Percentiles rank a stretch among this genome's conserved stretches.
These are phyloP conservation scores for Phytophthora syringae DNA, from an alignment of 352 stramenopile species.

Conservation along the genomic window DNA sequence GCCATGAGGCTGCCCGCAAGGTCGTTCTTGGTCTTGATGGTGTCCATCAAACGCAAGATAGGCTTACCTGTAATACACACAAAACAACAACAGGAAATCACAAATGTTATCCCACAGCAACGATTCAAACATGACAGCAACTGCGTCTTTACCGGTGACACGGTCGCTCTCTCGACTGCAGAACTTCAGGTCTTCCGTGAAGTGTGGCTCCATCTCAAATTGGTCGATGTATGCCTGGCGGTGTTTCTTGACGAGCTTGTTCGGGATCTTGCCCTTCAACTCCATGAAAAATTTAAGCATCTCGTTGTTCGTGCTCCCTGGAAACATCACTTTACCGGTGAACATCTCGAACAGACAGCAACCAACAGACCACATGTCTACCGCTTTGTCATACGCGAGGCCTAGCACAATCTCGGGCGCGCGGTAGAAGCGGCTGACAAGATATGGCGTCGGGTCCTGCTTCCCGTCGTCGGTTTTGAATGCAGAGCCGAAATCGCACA, in stretches of 20 bases:
- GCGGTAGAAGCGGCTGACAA: constrained; percentile 99
- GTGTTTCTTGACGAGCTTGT: constrained; percentile 88
- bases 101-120: neutral
- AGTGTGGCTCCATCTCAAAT: constrained; percentile 88
- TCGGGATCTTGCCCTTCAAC: constrained; percentile 90
- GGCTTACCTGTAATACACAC: constrained; percentile 54
- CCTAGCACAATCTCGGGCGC: constrained; percentile 95
- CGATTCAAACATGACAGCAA: neutral
- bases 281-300: constrained; percentile 98
- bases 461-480: constrained; percentile 93
- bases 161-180: constrained; percentile 83
- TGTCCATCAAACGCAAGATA: constrained; percentile 75
- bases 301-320: constrained; percentile 97
- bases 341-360: constrained; percentile 98
- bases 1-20: constrained; percentile 58
- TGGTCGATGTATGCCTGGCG: constrained; percentile 79
- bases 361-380: constrained; percentile 98
- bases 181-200: constrained; percentile 88
- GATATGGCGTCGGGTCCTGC: constrained; percentile 96
- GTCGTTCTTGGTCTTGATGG: constrained; percentile 69
- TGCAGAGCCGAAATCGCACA: constrained; percentile 98
- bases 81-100: neutral
- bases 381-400: constrained; percentile 92
- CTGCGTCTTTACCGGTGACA: constrained; percentile 65
- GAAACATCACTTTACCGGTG: constrained; percentile 97